Evolutionary conservation across 768 basidiomycete species (phyloP).

Genomic region (Mycena haematopus): DNA sequence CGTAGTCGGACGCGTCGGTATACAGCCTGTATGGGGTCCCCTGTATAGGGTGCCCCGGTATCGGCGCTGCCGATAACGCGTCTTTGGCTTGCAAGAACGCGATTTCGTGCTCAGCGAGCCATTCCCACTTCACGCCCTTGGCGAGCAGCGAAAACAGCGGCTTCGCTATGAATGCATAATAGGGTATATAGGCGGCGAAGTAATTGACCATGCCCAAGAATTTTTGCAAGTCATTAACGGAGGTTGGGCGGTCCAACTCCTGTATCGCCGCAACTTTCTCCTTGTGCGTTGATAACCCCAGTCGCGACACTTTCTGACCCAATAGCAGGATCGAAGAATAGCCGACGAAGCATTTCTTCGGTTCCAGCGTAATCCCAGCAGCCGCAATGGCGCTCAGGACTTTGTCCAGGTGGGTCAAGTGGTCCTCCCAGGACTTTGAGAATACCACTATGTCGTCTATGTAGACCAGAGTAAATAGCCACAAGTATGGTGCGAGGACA

Average conservation of each 20-base stretch:
- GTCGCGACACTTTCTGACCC: neutral
- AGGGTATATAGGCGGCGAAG: too few relatives aligned
- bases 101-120: neutral
- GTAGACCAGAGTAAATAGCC: constrained; percentile 48
- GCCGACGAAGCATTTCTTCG: neutral
- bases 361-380: neutral
- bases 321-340: neutral
- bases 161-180: too few relatives aligned
- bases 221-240: neutral
- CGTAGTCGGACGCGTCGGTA: neutral
- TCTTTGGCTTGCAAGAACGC: neutral
- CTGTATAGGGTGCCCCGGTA: neutral
- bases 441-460: neutral
- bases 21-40: neutral
- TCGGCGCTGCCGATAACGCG: neutral
- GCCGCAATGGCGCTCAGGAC: neutral
- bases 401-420: neutral
- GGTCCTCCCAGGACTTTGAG: neutral
- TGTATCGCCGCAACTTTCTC: neutral
- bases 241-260: neutral
- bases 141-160: too few relatives aligned
- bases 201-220: neutral
- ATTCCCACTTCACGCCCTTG: too few relatives aligned
- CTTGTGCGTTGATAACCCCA: neutral
- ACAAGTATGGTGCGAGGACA: neutral